These are phyloP conservation scores for Bolboschoenoplectus hybrid DNA, from an alignment of 202 grass and related monocot species.

Conservation along the genomic window DNA sequence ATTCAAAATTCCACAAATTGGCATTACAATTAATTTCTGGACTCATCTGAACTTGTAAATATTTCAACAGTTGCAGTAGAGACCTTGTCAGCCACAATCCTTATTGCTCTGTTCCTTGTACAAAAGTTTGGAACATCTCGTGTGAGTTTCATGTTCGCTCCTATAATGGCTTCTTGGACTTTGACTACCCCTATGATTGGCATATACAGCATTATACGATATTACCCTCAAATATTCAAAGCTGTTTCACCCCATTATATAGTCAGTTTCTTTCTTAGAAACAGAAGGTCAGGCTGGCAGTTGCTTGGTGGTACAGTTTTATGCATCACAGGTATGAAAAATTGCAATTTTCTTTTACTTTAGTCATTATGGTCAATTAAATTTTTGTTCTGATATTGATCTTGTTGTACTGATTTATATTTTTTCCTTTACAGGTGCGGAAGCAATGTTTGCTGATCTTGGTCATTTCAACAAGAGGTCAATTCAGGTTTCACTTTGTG, in stretches of 20 bases:
- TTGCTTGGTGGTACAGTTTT: constrained; percentile 56
- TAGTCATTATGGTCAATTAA: not conserved
- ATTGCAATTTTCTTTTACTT: not conserved
- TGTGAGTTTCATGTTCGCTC: constrained; percentile 54
- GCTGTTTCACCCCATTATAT: constrained; percentile 50
- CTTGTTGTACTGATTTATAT: not conserved
- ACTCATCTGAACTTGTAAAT: constrained; percentile 7
- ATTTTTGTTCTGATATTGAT: not conserved
- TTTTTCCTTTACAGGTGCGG: constrained; percentile 41
- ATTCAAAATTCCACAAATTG: not conserved
- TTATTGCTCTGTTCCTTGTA: constrained; percentile 46
- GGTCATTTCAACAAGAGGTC: constrained; percentile 50
- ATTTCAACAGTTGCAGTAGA: constrained; percentile 43
- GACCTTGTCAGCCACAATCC: constrained; percentile 40
- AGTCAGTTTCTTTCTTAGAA: constrained; percentile 44
- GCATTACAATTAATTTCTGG: not conserved
- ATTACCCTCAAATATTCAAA: constrained; percentile 52
- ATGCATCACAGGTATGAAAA: constrained; percentile 55
- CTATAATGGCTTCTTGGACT: constrained; percentile 52
- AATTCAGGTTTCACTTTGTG: constrained; percentile 41
- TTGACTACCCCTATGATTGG: constrained; percentile 46
- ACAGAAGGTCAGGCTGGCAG: constrained; percentile 40
- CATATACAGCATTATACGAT: constrained; percentile 45
- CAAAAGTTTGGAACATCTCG: constrained; percentile 49
- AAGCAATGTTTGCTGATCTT: constrained; percentile 68